A percentile compares a stretch with the other conserved stretches of the same genome.
phyloP scores from a whole-genome alignment of 148 eudicot genomes.

The Rheum nobile region DNA sequence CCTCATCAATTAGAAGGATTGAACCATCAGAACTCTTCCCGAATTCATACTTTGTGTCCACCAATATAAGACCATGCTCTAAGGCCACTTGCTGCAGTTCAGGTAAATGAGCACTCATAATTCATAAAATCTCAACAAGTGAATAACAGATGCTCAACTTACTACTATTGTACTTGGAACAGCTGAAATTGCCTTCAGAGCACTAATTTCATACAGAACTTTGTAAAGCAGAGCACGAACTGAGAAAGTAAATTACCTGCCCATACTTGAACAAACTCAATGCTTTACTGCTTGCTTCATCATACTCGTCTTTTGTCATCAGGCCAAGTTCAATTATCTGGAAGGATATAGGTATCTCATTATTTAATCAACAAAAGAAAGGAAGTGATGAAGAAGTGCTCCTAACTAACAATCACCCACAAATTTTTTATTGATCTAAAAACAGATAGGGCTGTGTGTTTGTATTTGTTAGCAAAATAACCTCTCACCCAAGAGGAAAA shows the following conservation, averaged over 20 bases:
- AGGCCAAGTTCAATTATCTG: conserved; percentile 72
- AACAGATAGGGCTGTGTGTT: background rate
- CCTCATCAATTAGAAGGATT: conserved; percentile 82
- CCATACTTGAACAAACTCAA: conserved; percentile 79
- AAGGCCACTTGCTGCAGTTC: conserved; percentile 55
- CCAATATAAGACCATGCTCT: conserved; percentile 82
- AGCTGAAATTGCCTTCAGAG: background rate
- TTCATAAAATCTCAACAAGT: background rate
- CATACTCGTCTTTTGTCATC: conserved; percentile 77
- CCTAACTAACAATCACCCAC: background rate
- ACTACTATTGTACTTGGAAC: background rate
- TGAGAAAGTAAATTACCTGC: conserved; percentile 39
- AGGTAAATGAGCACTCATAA: background rate
- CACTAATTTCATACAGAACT: background rate
- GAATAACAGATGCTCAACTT: background rate
- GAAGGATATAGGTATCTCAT: background rate
- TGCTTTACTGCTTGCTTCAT: conserved; percentile 73
- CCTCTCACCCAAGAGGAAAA: background rate
- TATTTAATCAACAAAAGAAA: background rate
- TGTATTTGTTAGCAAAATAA: background rate
- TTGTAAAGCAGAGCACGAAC: background rate
- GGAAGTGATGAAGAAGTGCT: background rate
- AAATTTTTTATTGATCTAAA: background rate
- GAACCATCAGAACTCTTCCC: conserved; percentile 82
- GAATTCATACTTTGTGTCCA: conserved; percentile 96